Conservation (phyloP, 106 monocot genomes). For the Allium cepa region DNA sequence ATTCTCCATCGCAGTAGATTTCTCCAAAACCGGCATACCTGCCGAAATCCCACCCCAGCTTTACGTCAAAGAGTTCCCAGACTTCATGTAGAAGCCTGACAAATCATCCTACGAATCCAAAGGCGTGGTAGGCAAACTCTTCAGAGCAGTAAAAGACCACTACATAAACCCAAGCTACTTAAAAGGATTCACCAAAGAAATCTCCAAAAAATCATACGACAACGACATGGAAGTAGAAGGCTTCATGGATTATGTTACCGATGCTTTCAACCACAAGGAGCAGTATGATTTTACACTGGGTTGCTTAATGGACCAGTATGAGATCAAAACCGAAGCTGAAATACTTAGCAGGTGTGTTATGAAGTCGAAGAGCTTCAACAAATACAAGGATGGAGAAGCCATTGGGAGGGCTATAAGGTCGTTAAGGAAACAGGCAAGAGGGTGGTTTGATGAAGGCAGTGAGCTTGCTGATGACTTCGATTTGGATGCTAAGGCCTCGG, state of each 20-base stretch:
- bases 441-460: conserved; percentile 43
- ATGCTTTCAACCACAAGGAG: conserved; percentile 48
- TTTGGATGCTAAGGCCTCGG: conserved; percentile 62
- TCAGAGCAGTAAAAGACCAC: conserved; percentile 47
- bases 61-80: conserved; percentile 61
- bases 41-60: conserved; percentile 57
- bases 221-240: conserved; percentile 68
- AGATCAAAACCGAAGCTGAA: conserved; percentile 72
- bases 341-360: conserved; percentile 42
- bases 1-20: conserved; percentile 87
- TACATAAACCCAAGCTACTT: conserved; percentile 11
- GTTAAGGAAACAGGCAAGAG: conserved; percentile 64
- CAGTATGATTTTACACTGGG: conserved; percentile 82
- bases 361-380: conserved; percentile 41
- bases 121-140: conserved; percentile 83
- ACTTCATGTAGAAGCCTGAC: conserved; percentile 85
- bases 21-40: conserved; percentile 81
- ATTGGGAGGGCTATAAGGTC: conserved; percentile 44
- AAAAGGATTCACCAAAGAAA: conserved; percentile 43
- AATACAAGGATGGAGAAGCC: conserved; percentile 58
- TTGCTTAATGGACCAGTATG: conserved; percentile 76
- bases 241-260: conserved; percentile 36
- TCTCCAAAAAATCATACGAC: conserved; percentile 41
- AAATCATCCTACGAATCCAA: conserved; percentile 52
- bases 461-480: conserved; percentile 3